phyloP scores from a whole-genome alignment of 2,329 filamentous ascomycete species.

The Falciphora oryzae region DNA sequence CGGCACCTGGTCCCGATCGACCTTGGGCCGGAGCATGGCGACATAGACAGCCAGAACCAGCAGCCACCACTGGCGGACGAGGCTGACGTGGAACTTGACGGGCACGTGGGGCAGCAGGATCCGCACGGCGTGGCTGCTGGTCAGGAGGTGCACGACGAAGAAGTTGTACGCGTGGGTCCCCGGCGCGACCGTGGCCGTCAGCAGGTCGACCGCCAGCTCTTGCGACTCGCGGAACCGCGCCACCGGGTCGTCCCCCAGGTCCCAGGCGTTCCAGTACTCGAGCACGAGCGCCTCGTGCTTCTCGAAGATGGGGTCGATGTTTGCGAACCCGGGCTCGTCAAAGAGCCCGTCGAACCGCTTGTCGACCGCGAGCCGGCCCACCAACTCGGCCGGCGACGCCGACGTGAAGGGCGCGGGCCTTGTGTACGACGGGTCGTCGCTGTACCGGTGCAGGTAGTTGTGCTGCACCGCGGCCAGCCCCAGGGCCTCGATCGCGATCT shows the following conservation, averaged over 20 bases:
- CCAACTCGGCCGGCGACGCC: constrained; percentile 61
- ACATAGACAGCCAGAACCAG: constrained; percentile 75
- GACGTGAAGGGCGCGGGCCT: constrained; percentile 52
- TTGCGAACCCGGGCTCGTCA: constrained; percentile 48
- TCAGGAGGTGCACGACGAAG: constrained; percentile 75
- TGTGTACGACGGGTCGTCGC: constrained; percentile 70
- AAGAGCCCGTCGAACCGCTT: constrained; percentile 64
- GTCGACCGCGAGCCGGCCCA: constrained; percentile 65
- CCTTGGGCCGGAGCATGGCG: constrained; percentile 63
- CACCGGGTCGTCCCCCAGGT: constrained; percentile 56
- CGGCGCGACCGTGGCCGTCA: constrained; percentile 54
- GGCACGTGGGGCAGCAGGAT: constrained; percentile 76
- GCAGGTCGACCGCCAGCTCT: constrained; percentile 53
- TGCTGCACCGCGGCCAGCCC: constrained; percentile 57
- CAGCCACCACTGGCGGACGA: constrained; percentile 88
- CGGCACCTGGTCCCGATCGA: constrained; percentile 60
- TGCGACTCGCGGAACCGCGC: constrained; percentile 70
- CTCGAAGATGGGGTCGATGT: constrained; percentile 63
- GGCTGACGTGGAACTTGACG: constrained; percentile 60
- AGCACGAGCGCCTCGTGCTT: constrained; percentile 65
- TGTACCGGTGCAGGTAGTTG: constrained; percentile 55
- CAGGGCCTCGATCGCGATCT: constrained; percentile 84
- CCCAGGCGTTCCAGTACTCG: constrained; percentile 91
- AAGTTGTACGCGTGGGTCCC: constrained; percentile 70
- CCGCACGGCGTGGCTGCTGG: constrained; percentile 82